Percentiles rank a stretch among this genome's conserved stretches.
phyloP scores from a whole-genome alignment of 2,329 filamentous ascomycete genomes.

The Geosmithia morbida region DNA sequence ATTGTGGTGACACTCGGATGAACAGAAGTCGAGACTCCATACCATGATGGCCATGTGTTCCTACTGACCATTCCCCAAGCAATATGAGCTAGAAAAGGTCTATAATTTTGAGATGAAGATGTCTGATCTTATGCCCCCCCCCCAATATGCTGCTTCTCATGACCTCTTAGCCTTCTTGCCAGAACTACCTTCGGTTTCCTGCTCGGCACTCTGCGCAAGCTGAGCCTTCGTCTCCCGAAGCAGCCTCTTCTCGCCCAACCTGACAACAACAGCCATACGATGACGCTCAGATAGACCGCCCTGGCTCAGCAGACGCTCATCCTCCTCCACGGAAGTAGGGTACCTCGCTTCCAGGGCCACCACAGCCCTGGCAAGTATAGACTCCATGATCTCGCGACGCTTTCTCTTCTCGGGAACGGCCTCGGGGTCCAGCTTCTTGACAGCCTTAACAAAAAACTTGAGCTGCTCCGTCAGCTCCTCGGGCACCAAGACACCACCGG shows the following conservation, averaged over 20 bases:
- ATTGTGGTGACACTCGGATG: no score
- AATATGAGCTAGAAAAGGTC: no score
- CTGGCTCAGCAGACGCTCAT: slow-evolving; percentile 19
- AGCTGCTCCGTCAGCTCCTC: slow-evolving; percentile 35
- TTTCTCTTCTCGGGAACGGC: slow-evolving; percentile 32
- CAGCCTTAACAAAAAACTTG: slow-evolving; percentile 30
- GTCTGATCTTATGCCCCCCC: no score
- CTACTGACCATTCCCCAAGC: no score
- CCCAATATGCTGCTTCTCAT: no score
- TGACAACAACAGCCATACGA: slow-evolving; percentile 51
- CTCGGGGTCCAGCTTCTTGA: slow-evolving; percentile 27
- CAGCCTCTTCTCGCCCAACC: slow-evolving; percentile 59
- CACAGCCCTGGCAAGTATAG: slow-evolving; percentile 22
- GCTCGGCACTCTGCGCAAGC: slow-evolving; percentile 4
- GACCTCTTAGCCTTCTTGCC: not conserved
- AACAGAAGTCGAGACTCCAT: no score
- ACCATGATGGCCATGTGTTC: no score
- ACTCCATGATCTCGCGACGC: slow-evolving; percentile 29
- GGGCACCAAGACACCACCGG: slow-evolving; percentile 26
- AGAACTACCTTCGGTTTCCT: not conserved
- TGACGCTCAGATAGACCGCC: slow-evolving; percentile 17
- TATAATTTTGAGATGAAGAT: no score
- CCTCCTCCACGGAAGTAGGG: slow-evolving; percentile 23
- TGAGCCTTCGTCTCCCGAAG: slow-evolving; percentile 35
- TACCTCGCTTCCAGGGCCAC: slow-evolving; percentile 24